Conservation (phyloP, 2,329 filamentous ascomycete genomes). For the Ustulina deusta region DNA sequence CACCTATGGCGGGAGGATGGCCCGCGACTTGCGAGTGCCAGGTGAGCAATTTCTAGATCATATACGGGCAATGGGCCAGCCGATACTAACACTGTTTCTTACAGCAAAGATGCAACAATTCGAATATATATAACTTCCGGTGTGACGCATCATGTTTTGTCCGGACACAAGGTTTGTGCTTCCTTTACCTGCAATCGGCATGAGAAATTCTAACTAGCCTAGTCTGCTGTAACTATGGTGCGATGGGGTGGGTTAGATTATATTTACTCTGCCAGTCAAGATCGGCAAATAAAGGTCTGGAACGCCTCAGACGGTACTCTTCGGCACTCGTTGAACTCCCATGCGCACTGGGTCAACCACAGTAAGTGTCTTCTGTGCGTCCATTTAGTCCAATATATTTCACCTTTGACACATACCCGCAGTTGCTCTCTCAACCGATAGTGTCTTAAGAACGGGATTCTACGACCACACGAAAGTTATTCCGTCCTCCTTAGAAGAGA, state of each 20-base stretch:
- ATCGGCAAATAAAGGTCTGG: slow-evolving; percentile 80
- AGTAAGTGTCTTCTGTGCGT: slow-evolving; percentile 44
- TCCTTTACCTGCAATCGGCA: not conserved
- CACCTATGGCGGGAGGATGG: slow-evolving; percentile 82
- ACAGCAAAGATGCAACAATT: slow-evolving; percentile 89
- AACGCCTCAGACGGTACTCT: slow-evolving; percentile 82
- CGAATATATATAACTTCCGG: slow-evolving; percentile 87
- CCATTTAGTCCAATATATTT: not conserved
- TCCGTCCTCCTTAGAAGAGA: slow-evolving; percentile 76
- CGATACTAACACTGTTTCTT: slow-evolving; percentile 9
- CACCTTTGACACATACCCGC: slow-evolving; percentile 1
- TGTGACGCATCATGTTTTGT: slow-evolving; percentile 82
- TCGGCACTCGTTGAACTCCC: slow-evolving; percentile 80
- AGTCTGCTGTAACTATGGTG: slow-evolving; percentile 88
- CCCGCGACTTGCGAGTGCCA: slow-evolving; percentile 81
- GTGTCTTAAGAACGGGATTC: slow-evolving; percentile 85
- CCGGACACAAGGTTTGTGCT: slow-evolving; percentile 74
- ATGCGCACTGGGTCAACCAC: slow-evolving; percentile 97
- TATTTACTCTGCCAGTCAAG: slow-evolving; percentile 90
- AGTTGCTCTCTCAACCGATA: slow-evolving; percentile 90
- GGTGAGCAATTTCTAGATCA: slow-evolving; percentile 20
- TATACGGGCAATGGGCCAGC: not conserved
- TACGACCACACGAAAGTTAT: slow-evolving; percentile 82
- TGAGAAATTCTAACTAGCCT: slow-evolving; percentile 21
- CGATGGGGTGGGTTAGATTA: slow-evolving; percentile 92